Conservation (phyloP, 2,329 filamentous ascomycete species). For the Ophiosphaerella narmari region DNA sequence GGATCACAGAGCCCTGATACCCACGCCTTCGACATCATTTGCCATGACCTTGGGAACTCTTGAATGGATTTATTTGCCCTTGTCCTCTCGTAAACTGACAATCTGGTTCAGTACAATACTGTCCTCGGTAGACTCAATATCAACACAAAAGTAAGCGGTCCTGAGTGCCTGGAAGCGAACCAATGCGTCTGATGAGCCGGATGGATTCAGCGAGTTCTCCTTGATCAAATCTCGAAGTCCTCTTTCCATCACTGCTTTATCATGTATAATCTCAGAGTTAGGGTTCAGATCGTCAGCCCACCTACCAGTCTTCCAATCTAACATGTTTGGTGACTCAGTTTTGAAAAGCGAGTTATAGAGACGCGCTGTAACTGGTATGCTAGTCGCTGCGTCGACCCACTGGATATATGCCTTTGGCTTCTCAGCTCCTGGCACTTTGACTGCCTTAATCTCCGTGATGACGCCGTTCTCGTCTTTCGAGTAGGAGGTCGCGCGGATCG, state of each 20-base stretch:
- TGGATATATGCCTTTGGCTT: conserved; percentile 79
- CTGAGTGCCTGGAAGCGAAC: conserved; percentile 92
- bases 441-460: conserved; percentile 69
- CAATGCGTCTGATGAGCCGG: conserved; percentile 43
- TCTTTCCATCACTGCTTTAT: conserved; percentile 77
- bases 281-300: conserved; percentile 86
- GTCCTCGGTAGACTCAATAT: conserved; percentile 70
- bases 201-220: conserved; percentile 44
- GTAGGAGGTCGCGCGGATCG: conserved; percentile 71
- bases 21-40: background rate
- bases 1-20: no score
- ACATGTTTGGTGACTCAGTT: conserved; percentile 77
- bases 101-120: conserved; percentile 89
- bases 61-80: conserved; percentile 27
- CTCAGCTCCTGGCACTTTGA: conserved; percentile 66
- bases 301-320: conserved; percentile 69
- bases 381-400: conserved; percentile 76
- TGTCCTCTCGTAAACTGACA: conserved; percentile 86
- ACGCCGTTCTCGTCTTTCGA: conserved; percentile 68
- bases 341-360: conserved; percentile 86
- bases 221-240: conserved; percentile 83
- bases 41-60: background rate
- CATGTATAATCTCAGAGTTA: conserved; percentile 78
- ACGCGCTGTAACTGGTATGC: conserved; percentile 67
- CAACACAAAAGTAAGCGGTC: conserved; percentile 85